phyloP scores from a whole-genome alignment of 257 asterid species.

The Rauvolfia tetraphylla region DNA sequence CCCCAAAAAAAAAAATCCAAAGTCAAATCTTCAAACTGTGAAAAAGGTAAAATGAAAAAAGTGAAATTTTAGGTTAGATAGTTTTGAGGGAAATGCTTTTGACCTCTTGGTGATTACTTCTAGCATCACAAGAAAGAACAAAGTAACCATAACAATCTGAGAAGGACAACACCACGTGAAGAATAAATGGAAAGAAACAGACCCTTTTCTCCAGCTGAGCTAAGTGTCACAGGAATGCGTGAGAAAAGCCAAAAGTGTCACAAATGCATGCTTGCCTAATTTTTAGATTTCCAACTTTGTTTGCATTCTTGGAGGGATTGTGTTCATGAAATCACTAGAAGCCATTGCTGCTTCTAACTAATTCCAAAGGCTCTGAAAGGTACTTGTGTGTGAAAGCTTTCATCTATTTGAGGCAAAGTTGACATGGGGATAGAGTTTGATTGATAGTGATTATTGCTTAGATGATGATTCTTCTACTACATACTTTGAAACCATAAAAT shows the following conservation, averaged over 20 bases:
- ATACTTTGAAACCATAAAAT: constrained; percentile 7
- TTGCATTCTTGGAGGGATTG: constrained; percentile 13
- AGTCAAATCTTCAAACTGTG: no score
- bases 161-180: constrained; percentile 3
- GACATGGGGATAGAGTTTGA: constrained; percentile 35
- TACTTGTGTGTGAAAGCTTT: constrained; percentile 28
- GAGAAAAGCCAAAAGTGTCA: constrained; percentile 10
- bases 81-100: background rate
- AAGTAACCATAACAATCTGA: background rate
- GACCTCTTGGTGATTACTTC: background rate
- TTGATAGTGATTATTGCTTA: constrained; percentile 25
- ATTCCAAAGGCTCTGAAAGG: constrained; percentile 24
- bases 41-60: no score
- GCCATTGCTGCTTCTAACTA: constrained; percentile 17
- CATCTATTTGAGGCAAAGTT: constrained; percentile 20
- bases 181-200: background rate
- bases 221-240: background rate
- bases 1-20: no score
- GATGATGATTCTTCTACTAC: constrained; percentile 31
- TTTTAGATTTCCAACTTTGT: constrained; percentile 10
- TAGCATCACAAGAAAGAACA: background rate
- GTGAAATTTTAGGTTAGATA: no score
- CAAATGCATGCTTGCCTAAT: no score
- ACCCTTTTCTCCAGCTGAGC: constrained; percentile 15
- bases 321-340: constrained; percentile 10